Percentiles rank a stretch among this genome's conserved stretches.
Conservation (phyloP, 2,329 filamentous ascomycete species). For the Thermothelomyces thermophilus region DNA sequence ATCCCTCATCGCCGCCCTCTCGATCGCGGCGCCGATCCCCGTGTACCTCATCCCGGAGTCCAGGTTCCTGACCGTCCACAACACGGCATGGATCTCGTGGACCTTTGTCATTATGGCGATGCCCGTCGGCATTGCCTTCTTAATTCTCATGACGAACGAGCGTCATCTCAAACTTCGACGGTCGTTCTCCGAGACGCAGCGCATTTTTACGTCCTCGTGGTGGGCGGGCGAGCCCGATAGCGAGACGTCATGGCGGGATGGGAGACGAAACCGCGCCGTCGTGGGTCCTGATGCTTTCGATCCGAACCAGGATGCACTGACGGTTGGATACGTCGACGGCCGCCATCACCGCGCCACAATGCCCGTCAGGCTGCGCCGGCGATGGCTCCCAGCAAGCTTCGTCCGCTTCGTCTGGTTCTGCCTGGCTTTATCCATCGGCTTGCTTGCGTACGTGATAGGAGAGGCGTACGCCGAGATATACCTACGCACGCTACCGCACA, state of each 20-base stretch:
- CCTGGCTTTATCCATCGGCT: constrained; percentile 53
- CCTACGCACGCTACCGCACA: constrained; percentile 58
- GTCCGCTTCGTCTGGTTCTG: constrained; percentile 66
- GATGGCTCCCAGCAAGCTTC: constrained; percentile 60
- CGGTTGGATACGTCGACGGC: constrained; percentile 20
- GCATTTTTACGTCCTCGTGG: constrained; percentile 60
- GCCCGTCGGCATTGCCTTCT: constrained; percentile 59
- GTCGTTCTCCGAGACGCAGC: constrained; percentile 58
- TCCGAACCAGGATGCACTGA: constrained; percentile 28
- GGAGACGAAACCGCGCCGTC: constrained; percentile 34
- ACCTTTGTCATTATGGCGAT: constrained; percentile 65
- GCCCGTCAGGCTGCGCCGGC: constrained; percentile 39
- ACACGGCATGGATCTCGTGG: constrained; percentile 63
- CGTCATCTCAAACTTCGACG: constrained; percentile 56
- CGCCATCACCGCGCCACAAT: constrained; percentile 24
- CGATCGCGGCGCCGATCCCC: constrained; percentile 52
- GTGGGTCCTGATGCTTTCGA: constrained; percentile 34
- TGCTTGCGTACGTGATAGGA: constrained; percentile 61
- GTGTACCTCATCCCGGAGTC: constrained; percentile 50
- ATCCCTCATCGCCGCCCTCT: constrained; percentile 53
- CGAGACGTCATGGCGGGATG: constrained; percentile 38
- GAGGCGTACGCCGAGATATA: constrained; percentile 66
- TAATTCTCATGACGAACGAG: constrained; percentile 57
- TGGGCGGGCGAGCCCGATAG: constrained; percentile 52
- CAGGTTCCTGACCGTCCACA: constrained; percentile 51